These are phyloP conservation scores for Mucor mucedo DNA, from an alignment of 371 early-diverging fungal genomes.

Conservation along the genomic window DNA sequence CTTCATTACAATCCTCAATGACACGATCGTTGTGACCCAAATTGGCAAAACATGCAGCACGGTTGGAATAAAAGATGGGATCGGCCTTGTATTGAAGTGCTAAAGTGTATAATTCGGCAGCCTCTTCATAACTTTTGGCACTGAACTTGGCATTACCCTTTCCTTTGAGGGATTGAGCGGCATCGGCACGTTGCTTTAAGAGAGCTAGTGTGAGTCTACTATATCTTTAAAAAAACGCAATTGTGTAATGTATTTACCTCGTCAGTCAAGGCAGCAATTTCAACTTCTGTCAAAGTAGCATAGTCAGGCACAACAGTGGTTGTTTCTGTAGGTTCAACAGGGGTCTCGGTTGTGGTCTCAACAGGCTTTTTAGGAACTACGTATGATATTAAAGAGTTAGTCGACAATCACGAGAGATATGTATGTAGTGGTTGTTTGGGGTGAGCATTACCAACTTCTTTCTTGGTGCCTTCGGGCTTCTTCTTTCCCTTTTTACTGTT, in stretches of 20 bases:
- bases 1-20: conserved; percentile 73
- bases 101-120: conserved; percentile 85
- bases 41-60: conserved; percentile 90
- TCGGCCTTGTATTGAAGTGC: conserved; percentile 83
- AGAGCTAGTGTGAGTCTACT: too few species aligned
- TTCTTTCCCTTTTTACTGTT: conserved; percentile 33
- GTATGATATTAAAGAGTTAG: neutral
- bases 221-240: neutral
- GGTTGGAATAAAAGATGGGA: conserved; percentile 91
- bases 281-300: conserved; percentile 60
- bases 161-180: conserved; percentile 79
- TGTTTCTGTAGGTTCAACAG: conserved; percentile 21
- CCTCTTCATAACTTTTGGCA: conserved; percentile 82
- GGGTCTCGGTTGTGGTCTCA: conserved; percentile 11
- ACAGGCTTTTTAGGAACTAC: conserved; percentile 1
- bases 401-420: neutral
- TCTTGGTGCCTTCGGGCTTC: conserved; percentile 31
- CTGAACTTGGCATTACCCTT: conserved; percentile 89
- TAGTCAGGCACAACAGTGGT: conserved; percentile 42
- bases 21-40: conserved; percentile 74
- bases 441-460: conserved; percentile 16
- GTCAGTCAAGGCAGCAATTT: conserved; percentile 61
- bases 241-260: conserved; percentile 37
- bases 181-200: conserved; percentile 63
- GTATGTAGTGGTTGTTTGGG: too few species aligned